A percentile compares a stretch with the other conserved stretches of the same genome.
Evolutionary conservation across 2,329 filamentous ascomycete species (phyloP).

Genomic region (Penicillium psychrosexuale): DNA sequence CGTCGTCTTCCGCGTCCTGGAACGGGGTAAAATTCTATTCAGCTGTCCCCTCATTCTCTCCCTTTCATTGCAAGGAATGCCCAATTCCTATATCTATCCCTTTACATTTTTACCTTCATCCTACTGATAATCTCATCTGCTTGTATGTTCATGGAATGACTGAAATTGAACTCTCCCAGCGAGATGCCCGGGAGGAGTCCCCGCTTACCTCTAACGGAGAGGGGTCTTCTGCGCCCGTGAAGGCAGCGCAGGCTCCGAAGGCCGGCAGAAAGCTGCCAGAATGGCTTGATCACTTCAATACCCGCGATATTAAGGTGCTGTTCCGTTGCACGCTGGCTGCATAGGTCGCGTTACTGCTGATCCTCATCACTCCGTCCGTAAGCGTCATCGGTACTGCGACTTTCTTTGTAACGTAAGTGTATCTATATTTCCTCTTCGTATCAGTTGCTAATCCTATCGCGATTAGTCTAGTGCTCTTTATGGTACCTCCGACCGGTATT

Average conservation of each 20-base stretch:
- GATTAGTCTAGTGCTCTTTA: constrained; percentile 41
- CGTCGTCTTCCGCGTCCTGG: too few relatives aligned
- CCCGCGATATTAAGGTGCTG: constrained; percentile 47
- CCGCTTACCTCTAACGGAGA: constrained; percentile 10
- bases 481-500: constrained; percentile 48
- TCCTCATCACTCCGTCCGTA: constrained; percentile 48
- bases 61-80: constrained; percentile 1
- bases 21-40: constrained; percentile 1
- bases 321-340: constrained; percentile 48
- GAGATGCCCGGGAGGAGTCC: constrained; percentile 2
- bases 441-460: constrained; percentile 7
- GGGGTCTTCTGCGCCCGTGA: constrained; percentile 2
- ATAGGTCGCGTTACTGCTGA: constrained; percentile 47
- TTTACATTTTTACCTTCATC: not conserved
- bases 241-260: constrained; percentile 5
- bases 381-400: constrained; percentile 43
- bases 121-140: not conserved
- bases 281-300: constrained; percentile 47
- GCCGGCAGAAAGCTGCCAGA: constrained; percentile 22
- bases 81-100: not conserved
- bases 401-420: constrained; percentile 43
- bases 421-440: not conserved
- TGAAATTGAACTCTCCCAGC: constrained; percentile 9
- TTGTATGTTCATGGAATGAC: not conserved
- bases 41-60: not conserved